Percentiles rank a stretch among this genome's conserved stretches.
These are phyloP conservation scores for Melanomma pulvis-pyrius DNA, from an alignment of 495 filamentous ascomycete genomes.

Conservation along the genomic window DNA sequence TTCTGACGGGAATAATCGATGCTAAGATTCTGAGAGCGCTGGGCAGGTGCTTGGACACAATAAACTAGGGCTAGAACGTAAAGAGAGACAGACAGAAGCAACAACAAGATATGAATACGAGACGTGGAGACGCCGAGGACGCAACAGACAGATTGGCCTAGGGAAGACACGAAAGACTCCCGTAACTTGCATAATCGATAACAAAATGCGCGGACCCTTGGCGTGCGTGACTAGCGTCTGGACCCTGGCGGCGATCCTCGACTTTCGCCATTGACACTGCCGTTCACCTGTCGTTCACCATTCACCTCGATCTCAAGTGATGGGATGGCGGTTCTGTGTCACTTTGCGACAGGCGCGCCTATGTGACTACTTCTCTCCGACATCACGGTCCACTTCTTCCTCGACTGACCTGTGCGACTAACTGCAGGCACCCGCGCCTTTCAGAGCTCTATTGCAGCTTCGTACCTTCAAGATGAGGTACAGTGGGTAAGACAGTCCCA, in stretches of 20 bases:
- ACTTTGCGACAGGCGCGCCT: not conserved
- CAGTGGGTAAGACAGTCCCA: conserved; percentile 13
- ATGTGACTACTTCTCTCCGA: not conserved
- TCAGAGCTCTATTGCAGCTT: not conserved
- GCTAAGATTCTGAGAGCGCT: not conserved
- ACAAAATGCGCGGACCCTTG: not conserved
- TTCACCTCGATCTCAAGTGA: not conserved
- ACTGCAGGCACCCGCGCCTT: not conserved
- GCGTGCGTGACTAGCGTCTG: not conserved
- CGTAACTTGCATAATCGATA: not conserved
- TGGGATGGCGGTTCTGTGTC: not conserved
- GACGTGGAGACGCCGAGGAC: not conserved
- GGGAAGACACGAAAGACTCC: not conserved
- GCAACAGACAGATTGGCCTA: not conserved
- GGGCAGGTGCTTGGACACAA: not conserved
- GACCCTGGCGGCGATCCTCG: not conserved
- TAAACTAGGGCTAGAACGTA: not conserved
- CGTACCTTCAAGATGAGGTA: conserved; percentile 20
- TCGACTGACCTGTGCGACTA: not conserved
- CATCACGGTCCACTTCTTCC: not conserved
- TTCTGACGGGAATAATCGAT: not conserved
- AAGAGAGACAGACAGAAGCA: not conserved
- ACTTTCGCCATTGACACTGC: not conserved
- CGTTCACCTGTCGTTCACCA: not conserved
- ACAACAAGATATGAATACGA: not conserved